Conservation (phyloP, 2,329 filamentous ascomycete species). For the Saccharata proteae region DNA sequence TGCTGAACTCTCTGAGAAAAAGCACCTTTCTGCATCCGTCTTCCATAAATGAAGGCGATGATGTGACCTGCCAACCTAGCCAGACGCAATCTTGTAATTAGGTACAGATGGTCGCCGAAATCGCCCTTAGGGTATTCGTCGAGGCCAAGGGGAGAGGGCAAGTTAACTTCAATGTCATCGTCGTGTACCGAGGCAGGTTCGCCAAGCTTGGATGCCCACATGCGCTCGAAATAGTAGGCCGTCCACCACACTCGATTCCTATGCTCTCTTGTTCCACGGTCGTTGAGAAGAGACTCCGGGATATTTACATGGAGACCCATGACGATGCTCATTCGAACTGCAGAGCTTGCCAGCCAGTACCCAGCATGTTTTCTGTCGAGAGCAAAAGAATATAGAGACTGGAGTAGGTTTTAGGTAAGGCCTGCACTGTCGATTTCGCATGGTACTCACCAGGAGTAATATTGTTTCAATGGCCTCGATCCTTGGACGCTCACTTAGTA, state of each 20-base stretch:
- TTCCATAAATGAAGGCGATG: conserved; percentile 17
- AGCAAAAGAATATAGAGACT: conserved; percentile 34
- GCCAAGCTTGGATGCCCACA: conserved; percentile 23
- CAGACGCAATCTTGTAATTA: conserved; percentile 27
- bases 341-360: conserved; percentile 32
- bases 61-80: conserved; percentile 20
- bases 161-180: conserved; percentile 28
- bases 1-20: conserved; percentile 26
- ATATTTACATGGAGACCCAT: conserved; percentile 34
- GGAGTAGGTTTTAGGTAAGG: not conserved
- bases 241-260: conserved; percentile 24
- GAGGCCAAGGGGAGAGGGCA: conserved; percentile 26
- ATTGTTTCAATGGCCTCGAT: conserved; percentile 34
- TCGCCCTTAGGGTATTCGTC: conserved; percentile 13
- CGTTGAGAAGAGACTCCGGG: conserved; percentile 27
- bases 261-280: conserved; percentile 21
- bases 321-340: conserved; percentile 31
- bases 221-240: conserved; percentile 20
- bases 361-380: conserved; percentile 35
- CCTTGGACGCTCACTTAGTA: conserved; percentile 31
- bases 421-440: not conserved
- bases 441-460: conserved; percentile 30
- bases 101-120: conserved; percentile 27
- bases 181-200: conserved; percentile 21
- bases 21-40: conserved; percentile 16